Percentiles rank a stretch among this genome's conserved stretches.
Evolutionary conservation across 1,139 yeast genomes (phyloP).

Genomic region (Pneumocystis oryctolagi): DNA sequence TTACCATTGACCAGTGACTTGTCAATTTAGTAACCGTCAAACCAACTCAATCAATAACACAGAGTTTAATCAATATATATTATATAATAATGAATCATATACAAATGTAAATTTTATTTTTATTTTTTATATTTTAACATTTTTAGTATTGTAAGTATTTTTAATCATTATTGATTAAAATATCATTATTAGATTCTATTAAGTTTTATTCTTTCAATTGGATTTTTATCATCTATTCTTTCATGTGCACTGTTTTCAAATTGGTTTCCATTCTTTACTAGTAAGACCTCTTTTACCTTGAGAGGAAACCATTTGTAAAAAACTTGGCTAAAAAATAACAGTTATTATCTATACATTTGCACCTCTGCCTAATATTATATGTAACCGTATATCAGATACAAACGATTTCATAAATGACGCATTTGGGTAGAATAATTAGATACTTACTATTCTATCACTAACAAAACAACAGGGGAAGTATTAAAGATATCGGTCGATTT

Average conservation of each 20-base stretch:
- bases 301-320: background rate
- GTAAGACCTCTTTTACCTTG: slow-evolving; percentile 20
- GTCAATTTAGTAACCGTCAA: background rate
- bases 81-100: background rate
- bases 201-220: slow-evolving; percentile 59
- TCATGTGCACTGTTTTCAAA: slow-evolving; percentile 63
- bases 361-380: slow-evolving; percentile 52
- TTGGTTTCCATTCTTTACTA: slow-evolving; percentile 61
- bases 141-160: background rate
- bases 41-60: background rate
- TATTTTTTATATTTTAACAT: background rate
- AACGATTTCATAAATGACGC: slow-evolving; percentile 37
- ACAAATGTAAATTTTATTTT: background rate
- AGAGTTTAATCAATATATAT: no score
- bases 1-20: background rate
- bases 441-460: background rate
- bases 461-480: slow-evolving; percentile 19
- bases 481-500: slow-evolving; percentile 53
- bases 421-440: background rate
- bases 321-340: slow-evolving; percentile 10
- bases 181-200: slow-evolving; percentile 34
- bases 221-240: slow-evolving; percentile 61
- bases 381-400: slow-evolving; percentile 27
- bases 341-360: slow-evolving; percentile 41
- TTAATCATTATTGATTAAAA: background rate